Evolutionary conservation across 768 basidiomycete species (phyloP), one percentile per base, ranked within the genome.

Genomic region (Neoboletus brunneissimus): DNA sequence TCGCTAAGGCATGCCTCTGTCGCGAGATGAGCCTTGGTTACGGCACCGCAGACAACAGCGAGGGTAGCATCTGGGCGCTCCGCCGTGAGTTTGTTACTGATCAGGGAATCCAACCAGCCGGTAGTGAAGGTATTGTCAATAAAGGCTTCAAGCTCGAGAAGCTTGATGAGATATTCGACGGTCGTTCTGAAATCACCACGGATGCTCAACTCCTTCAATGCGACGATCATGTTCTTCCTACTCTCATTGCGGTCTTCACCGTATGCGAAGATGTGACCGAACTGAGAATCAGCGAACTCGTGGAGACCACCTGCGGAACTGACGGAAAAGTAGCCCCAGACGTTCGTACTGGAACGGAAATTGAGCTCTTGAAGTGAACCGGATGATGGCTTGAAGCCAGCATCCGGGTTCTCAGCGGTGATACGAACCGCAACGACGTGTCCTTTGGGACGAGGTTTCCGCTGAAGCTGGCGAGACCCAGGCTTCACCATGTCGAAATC

Each of bases 301-400:
- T 99, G 97, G 52, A 99, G 83, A 72, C 96, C 97, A 71, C 97
- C 97, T 11, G 95, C 89, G 15, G 89, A 88, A 43, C 85, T 86
- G 65, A 99, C 97, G 16, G 97, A 98, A 81, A 99, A 99, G 77
- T 99, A 99, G 58, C 97, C 97, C 97, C 97, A 99, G 44, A 99
- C 97, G 60, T 99, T 99, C 44, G 94, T 98, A 74, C 91, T 97
- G 27, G 95, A 98, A 55, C 97, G 88, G 87, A 99, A 99, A 75
- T 98, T 99, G 64, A 99, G 91, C 70, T 98, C 97, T 72, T 98
- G 97, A 16, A 99, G 79, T 38, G 91, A 89, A 61, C 97, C 97
- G 3, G 93, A 95, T 2, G 97, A 98, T 1, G 97, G 97, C 75
- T 99, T 99, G 82, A 99, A 99, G 5, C 97, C 97, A 11, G 97